phyloP scores from a whole-genome alignment of 2,329 filamentous ascomycete species.

The Diaporthe batatas region DNA sequence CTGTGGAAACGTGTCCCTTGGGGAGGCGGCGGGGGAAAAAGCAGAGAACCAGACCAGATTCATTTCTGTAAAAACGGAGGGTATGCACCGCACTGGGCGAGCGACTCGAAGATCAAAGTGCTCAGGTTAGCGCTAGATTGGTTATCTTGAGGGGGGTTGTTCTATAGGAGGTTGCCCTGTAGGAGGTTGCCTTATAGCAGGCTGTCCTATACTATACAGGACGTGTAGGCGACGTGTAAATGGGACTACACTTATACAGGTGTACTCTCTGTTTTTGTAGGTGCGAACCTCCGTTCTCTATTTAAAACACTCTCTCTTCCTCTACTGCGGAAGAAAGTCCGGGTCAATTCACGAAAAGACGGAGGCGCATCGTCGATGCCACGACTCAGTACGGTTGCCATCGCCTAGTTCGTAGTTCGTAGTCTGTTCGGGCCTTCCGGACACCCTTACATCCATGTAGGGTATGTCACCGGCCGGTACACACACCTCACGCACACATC shows the following conservation, averaged over 20 bases:
- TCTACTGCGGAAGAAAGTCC: not conserved
- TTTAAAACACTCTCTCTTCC: not conserved
- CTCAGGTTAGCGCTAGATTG: too few species aligned
- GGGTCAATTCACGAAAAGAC: not conserved
- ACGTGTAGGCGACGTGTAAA: too few species aligned
- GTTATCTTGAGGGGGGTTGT: too few species aligned
- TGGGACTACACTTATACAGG: too few species aligned
- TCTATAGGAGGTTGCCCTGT: too few species aligned
- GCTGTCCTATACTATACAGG: too few species aligned
- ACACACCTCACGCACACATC: not conserved
- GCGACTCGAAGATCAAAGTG: too few species aligned
- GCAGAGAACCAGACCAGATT: not conserved
- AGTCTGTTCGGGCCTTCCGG: conserved; percentile 13
- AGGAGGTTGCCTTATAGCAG: too few species aligned
- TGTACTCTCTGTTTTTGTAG: too few species aligned
- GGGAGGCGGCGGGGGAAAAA: not conserved
- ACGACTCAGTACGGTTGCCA: conserved; percentile 23
- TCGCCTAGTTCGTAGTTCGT: conserved; percentile 22
- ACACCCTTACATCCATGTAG: not conserved
- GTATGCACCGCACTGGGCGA: too few species aligned
- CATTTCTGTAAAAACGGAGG: too few species aligned
- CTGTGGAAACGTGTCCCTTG: not conserved
- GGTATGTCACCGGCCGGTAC: conserved; percentile 8
- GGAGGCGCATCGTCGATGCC: conserved; percentile 12
- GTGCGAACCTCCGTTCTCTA: not conserved